Evolutionary conservation across 2,329 filamentous ascomycete genomes (phyloP), one percentile per base, ranked within the genome.

Genomic region (Raffaelea arxii): DNA sequence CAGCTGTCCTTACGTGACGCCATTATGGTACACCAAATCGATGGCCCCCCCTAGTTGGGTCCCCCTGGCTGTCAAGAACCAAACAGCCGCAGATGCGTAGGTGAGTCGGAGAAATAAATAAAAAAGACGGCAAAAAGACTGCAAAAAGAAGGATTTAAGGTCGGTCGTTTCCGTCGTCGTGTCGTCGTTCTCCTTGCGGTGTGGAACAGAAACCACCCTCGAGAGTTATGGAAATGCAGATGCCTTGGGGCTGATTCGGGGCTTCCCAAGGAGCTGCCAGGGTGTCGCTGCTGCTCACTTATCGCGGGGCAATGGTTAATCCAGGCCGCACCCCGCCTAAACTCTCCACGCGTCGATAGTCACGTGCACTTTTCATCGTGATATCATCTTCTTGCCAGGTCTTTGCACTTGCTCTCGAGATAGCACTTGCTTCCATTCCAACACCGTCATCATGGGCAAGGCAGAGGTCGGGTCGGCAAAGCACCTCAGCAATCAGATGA

Each of bases 391-490:
- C n/a, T n/a, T n/a, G n/a, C n/a, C n/a, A n/a, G n/a, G n/a, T n/a
- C n/a, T n/a, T n/a, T n/a, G n/a, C n/a, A n/a, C n/a, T n/a, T n/a
- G n/a, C n/a, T n/a, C n/a, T n/a, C n/a, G n/a, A n/a, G n/a, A n/a
- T n/a, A n/a, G n/a, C n/a, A n/a, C n/a, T n/a, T n/a, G n/a, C n/a
- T n/a, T n/a, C 16, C 16, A 37, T 37, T 14, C 35, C 32, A 35
- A 35, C 14, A 42, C 25, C 44, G 46, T 58, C 69, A 83, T 62
- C 44, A 97, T 97, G 91, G 83, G 84, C 45, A 87, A 86, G 71
- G 92, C 92, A 58, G 92, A 97, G 71, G 82, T 87, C 46, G 92
- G 92, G 53, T 86, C 83, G 47, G 88, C 84, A n/a, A 97, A 96
- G 68, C 78, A 87, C 63, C 76, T 97, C 50, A 80, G 78, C 66